Evolutionary conservation across 2,329 filamentous ascomycete genomes (phyloP), one percentile per base, ranked within the genome.

Genomic region (Metarhizium robertsii): DNA sequence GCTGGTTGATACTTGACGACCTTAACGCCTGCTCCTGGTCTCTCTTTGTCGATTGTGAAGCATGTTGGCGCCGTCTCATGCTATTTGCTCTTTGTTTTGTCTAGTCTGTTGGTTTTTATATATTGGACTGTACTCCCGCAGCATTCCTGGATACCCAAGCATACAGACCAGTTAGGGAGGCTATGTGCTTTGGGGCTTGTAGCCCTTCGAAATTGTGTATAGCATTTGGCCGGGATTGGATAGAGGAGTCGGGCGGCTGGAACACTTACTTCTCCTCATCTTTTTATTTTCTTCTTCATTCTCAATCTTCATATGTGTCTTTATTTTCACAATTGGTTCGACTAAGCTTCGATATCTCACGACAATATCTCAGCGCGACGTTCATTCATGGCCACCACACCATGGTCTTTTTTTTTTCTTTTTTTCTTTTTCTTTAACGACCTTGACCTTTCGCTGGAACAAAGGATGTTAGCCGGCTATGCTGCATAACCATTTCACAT

Each of bases 171-270:
- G 61, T 63, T 60, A 59, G 67, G 64, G 66, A 65, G 68, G 66
- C 67, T 68, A 65, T 69, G 62, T 66, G 66, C 64, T 66, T 69
- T 66, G 61, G 60, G 65, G 61, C 60, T 59, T 55, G 53, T 58
- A 56, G 63, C 64, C 63, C 62, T 61, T 62, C 63, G 62, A 66
- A 62, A 63, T 56, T 66, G 62, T 65, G 62, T 64, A 60, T 64
- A 68, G 65, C 68, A 65, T 55, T 68, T 66, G 64, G 63, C 62
- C 64, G 61, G 64, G 64, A 60, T 60, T 63, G 68, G 61, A 71
- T 73, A 73, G 70, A 72, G 69, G 71, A 70, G 70, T 71, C 69
- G 61, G 58, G 58, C 50, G 63, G 61, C 60, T 63, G 50, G 60
- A 56, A 55, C 57, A 59, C 53, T 58, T 62, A 47, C 43, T 54